Evolutionary conservation across 2,329 filamentous ascomycete species (phyloP), one percentile per base, ranked within the genome.

Genomic region (Penicillium sp.): DNA sequence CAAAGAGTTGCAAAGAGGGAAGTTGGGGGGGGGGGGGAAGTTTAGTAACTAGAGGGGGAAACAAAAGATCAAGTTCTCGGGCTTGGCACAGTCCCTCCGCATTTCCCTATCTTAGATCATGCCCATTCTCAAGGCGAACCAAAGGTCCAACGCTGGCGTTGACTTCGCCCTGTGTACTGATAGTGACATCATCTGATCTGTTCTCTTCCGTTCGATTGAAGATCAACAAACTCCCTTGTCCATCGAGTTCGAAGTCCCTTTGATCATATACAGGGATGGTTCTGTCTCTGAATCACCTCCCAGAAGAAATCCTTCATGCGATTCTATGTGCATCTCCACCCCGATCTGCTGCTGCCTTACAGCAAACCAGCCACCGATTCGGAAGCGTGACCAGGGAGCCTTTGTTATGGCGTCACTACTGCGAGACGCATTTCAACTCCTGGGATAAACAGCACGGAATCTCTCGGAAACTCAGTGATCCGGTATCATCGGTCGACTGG

Each of bases 301-400:
- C 93, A 42, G 90, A 93, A 74, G 95, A 99, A 78, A 85, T 98
- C 61, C 82, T 98, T 67, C 86, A 91, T 70, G 83, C 88, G 53
- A 89, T 98, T 63, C 82, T 97, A 63, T 81, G 82, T 61, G 86
- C 86, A 69, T 78, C 86, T 50, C 77, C 81, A 49, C 81, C 84
- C 9, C 66, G 65, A 45, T 79, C 79, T 39, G 77, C 84, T 31
- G 72, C 83, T 44, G 75, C 80, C 77, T 70, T 85, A 75, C 69
- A 88, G 82, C 63, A 79, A 26, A 80, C 89, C 11, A 91, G 85
- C 23, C 85, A 79, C 63, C 85, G 86, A 57, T 83, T 93, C 65
- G 79, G 85, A 65, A 79, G 80, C 48, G 78, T 96, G 55, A 83
- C 86, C 39, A 86, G 87, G 64, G 88, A 91, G 57, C 86, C 88